phyloP scores from a whole-genome alignment of 768 basidiomycete genomes.

The Cubamyces lactineus region DNA sequence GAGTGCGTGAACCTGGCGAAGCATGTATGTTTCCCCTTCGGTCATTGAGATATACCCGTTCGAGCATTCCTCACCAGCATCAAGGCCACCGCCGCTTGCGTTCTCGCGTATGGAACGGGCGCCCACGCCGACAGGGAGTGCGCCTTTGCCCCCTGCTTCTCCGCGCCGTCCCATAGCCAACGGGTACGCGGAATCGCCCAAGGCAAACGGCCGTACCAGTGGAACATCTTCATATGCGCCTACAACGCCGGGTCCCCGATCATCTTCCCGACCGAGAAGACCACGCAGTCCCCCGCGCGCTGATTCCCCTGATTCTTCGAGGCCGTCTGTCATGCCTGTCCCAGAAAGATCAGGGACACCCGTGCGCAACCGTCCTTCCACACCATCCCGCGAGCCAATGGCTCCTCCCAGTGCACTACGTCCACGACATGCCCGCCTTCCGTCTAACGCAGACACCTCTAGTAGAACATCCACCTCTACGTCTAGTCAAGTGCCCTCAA shows the following conservation, averaged over 20 bases:
- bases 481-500: constrained; percentile 37
- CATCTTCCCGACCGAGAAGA: constrained; percentile 16
- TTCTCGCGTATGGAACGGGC: constrained; percentile 35
- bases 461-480: constrained; percentile 26
- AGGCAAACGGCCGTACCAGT: constrained; percentile 15
- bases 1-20: constrained; percentile 50
- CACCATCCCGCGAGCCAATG: constrained; percentile 30
- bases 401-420: constrained; percentile 39
- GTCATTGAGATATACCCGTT: constrained; percentile 3
- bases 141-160: constrained; percentile 28
- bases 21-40: constrained; percentile 20
- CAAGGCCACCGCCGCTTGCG: constrained; percentile 23
- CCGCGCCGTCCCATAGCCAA: constrained; percentile 28
- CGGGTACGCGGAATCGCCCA: constrained; percentile 20
- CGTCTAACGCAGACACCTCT: constrained; percentile 45
- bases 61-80: constrained; percentile 24
- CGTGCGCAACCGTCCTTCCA: constrained; percentile 27
- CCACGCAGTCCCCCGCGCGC: constrained; percentile 24
- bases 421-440: constrained; percentile 43
- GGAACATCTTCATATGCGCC: constrained; percentile 16
- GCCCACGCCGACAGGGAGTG: constrained; percentile 33
- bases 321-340: constrained; percentile 15
- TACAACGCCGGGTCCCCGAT: constrained; percentile 12
- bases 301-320: constrained; percentile 24
- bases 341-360: constrained; percentile 26